Evolutionary conservation across 805 yeast species (phyloP).

Genomic region (Yarrowia sp.): DNA sequence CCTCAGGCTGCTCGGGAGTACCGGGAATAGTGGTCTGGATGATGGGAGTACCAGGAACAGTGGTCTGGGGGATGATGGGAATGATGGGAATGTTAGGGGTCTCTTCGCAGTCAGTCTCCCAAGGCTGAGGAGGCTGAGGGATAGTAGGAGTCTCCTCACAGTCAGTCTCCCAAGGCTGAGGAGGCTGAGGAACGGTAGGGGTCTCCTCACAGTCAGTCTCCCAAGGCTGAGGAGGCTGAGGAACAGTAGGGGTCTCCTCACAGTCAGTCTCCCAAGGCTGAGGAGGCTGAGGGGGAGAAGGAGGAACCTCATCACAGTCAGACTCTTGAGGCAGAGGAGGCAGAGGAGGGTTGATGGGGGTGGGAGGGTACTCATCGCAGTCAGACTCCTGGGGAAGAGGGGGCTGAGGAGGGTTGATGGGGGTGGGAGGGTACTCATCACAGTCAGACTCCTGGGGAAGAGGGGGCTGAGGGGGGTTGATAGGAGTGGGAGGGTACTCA

Average conservation of each 20-base stretch:
- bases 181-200: not conserved
- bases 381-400: no score
- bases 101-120: not conserved
- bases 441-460: no score
- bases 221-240: not conserved
- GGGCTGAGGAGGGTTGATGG: no score
- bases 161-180: not conserved
- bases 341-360: no score
- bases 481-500: no score
- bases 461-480: no score
- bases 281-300: not conserved
- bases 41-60: not conserved
- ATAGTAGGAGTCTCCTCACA: not conserved
- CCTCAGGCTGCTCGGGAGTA: not conserved
- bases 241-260: not conserved
- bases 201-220: slow-evolving; percentile 1
- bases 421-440: no score
- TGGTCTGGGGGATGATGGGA: not conserved
- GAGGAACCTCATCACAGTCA: not conserved
- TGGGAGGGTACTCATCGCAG: no score
- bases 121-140: not conserved
- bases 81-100: not conserved
- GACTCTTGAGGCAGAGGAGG: no score
- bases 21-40: not conserved
- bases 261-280: slow-evolving; percentile 2